Conservation (phyloP, 768 basidiomycete genomes). For the Tephrocybe sp. region DNA sequence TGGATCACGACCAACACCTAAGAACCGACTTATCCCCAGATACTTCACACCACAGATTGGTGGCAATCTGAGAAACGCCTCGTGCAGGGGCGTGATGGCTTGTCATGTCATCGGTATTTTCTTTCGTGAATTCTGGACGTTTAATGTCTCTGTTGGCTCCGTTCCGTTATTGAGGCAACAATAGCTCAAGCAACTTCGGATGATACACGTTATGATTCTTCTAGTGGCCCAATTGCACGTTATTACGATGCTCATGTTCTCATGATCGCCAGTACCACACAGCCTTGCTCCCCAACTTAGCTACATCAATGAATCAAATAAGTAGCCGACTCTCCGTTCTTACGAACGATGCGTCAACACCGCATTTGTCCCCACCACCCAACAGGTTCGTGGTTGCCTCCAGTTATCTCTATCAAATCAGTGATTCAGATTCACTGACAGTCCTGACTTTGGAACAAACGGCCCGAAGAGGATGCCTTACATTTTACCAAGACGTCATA, state of each 20-base stretch:
- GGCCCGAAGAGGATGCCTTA: neutral
- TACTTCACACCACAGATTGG: slow-evolving; percentile 1
- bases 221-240: too few species aligned
- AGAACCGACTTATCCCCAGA: slow-evolving; percentile 9
- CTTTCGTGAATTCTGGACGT: neutral
- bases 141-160: neutral
- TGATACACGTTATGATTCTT: neutral
- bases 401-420: slow-evolving; percentile 1
- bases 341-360: slow-evolving; percentile 4
- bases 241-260: neutral
- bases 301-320: neutral
- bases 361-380: neutral
- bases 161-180: too few species aligned
- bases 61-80: neutral
- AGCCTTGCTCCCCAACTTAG: neutral
- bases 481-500: too few species aligned
- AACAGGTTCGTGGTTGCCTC: neutral
- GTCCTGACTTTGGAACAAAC: neutral
- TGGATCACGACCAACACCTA: too few species aligned
- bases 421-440: neutral
- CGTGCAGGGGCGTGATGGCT: slow-evolving; percentile 10
- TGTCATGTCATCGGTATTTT: slow-evolving; percentile 12
- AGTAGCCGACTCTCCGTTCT: neutral
- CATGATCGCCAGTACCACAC: neutral
- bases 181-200: neutral